phyloP scores from a whole-genome alignment of 2,329 filamentous ascomycete species.

The Nemania abortiva region DNA sequence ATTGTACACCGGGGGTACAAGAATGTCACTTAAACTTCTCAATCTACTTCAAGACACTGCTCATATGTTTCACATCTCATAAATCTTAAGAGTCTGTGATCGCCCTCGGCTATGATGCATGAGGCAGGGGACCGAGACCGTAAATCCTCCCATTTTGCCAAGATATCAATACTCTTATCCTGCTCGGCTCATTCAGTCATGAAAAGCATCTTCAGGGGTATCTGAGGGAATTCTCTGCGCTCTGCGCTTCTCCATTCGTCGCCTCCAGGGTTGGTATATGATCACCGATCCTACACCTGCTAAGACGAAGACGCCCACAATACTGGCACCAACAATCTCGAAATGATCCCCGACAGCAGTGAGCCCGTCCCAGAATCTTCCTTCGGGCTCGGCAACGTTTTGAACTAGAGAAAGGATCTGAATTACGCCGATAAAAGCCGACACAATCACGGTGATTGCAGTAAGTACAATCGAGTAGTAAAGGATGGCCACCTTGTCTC shows the following conservation, averaged over 20 bases:
- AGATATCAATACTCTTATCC: not conserved
- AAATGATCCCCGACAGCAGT: slow-evolving; percentile 81
- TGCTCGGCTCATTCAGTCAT: not conserved
- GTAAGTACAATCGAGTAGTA: slow-evolving; percentile 95
- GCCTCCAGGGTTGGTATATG: slow-evolving; percentile 83
- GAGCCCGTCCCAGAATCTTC: slow-evolving; percentile 92
- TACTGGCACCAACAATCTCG: slow-evolving; percentile 85
- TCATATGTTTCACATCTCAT: slow-evolving; percentile 10
- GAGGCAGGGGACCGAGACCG: not conserved
- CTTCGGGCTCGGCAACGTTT: slow-evolving; percentile 79
- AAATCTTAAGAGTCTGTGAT: not conserved
- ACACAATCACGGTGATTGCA: slow-evolving; percentile 83
- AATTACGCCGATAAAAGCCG: slow-evolving; percentile 85
- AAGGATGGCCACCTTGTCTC: slow-evolving; percentile 87
- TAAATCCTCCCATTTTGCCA: not conserved
- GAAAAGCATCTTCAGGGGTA: slow-evolving; percentile 20
- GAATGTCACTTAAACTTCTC: slow-evolving; percentile 35
- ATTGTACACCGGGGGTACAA: slow-evolving; percentile 31
- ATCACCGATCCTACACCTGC: slow-evolving; percentile 80
- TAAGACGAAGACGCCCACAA: slow-evolving; percentile 86
- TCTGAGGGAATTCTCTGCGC: slow-evolving; percentile 33
- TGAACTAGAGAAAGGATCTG: slow-evolving; percentile 84
- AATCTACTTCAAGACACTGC: slow-evolving; percentile 20
- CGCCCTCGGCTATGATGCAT: not conserved
- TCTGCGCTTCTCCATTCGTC: slow-evolving; percentile 55